phyloP scores from a whole-genome alignment of 2,329 filamentous ascomycete species.

The Pseudogymnoascus verrucosus region DNA sequence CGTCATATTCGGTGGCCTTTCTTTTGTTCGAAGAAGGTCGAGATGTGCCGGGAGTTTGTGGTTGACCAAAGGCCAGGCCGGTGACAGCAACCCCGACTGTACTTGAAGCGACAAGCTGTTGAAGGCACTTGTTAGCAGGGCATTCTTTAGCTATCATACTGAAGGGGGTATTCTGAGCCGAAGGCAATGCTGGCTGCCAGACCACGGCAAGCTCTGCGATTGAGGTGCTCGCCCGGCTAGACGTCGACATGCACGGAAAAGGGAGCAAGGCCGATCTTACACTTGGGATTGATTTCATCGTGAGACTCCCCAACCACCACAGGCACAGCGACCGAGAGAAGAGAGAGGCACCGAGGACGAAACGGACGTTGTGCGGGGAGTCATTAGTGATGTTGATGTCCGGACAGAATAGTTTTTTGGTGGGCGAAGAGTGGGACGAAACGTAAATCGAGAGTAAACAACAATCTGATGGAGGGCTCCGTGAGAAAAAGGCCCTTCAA shows the following conservation, averaged over 20 bases:
- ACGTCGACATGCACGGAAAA: background rate
- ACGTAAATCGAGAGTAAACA: constrained; percentile 7
- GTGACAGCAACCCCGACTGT: constrained; percentile 29
- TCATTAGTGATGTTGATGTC: constrained; percentile 9
- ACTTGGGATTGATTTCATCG: constrained; percentile 15
- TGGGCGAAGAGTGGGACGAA: constrained; percentile 7
- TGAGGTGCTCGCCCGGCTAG: background rate
- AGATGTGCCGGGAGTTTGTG: constrained; percentile 18
- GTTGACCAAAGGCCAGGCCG: constrained; percentile 27
- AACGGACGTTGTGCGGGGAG: constrained; percentile 8
- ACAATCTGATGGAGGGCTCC: constrained; percentile 3
- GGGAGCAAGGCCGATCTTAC: constrained; percentile 11
- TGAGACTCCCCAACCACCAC: constrained; percentile 9
- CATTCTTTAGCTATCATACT: background rate
- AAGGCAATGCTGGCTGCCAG: background rate
- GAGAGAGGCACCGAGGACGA: constrained; percentile 10
- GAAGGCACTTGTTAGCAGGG: constrained; percentile 7
- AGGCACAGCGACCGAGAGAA: constrained; percentile 7
- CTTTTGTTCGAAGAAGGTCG: constrained; percentile 26
- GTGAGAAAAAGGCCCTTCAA: background rate
- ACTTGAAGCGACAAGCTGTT: constrained; percentile 30
- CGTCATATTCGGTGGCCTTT: constrained; percentile 20
- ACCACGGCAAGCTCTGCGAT: background rate
- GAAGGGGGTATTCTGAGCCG: background rate
- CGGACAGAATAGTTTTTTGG: constrained; percentile 6